phyloP scores from a whole-genome alignment of 148 eudicot species.

The Agrostemma githago region DNA sequence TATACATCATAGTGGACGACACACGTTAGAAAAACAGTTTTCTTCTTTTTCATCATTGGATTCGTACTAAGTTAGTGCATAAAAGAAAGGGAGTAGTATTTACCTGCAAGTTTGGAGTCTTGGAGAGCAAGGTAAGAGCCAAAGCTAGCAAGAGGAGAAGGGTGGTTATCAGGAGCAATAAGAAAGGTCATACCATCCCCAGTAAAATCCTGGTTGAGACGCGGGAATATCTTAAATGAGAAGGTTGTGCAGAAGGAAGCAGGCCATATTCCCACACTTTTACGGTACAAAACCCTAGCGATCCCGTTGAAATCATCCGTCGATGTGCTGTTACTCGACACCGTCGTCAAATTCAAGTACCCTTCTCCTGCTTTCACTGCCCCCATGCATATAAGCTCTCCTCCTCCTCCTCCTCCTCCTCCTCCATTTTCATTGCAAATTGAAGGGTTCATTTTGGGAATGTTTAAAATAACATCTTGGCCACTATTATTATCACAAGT shows the following conservation, averaged over 20 bases:
- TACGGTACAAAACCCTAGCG: slow-evolving; percentile 41
- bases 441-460: slow-evolving; percentile 37
- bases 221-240: slow-evolving; percentile 33
- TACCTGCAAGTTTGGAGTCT: slow-evolving; percentile 49
- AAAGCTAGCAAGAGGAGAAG: slow-evolving; percentile 48
- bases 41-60: too few relatives aligned
- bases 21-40: too few relatives aligned
- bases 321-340: slow-evolving; percentile 16
- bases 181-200: slow-evolving; percentile 76
- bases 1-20: too few relatives aligned
- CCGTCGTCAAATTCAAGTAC: slow-evolving; percentile 41
- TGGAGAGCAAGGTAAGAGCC: slow-evolving; percentile 58
- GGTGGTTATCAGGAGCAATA: slow-evolving; percentile 41
- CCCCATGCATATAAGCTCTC: slow-evolving; percentile 50
- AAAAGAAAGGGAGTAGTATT: too few relatives aligned
- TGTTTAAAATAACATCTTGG: slow-evolving; percentile 28
- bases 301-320: slow-evolving; percentile 22
- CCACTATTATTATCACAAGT: slow-evolving; percentile 4
- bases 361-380: slow-evolving; percentile 36
- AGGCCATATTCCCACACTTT: slow-evolving; percentile 48
- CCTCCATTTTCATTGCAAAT: slow-evolving; percentile 28
- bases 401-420: slow-evolving; percentile 12
- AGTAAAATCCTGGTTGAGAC: slow-evolving; percentile 7
- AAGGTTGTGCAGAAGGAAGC: slow-evolving; percentile 53
- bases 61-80: too few relatives aligned